Base-by-base conservation (phyloP, 163 green algal genomes). In the Scenedesmus sp. region DNA sequence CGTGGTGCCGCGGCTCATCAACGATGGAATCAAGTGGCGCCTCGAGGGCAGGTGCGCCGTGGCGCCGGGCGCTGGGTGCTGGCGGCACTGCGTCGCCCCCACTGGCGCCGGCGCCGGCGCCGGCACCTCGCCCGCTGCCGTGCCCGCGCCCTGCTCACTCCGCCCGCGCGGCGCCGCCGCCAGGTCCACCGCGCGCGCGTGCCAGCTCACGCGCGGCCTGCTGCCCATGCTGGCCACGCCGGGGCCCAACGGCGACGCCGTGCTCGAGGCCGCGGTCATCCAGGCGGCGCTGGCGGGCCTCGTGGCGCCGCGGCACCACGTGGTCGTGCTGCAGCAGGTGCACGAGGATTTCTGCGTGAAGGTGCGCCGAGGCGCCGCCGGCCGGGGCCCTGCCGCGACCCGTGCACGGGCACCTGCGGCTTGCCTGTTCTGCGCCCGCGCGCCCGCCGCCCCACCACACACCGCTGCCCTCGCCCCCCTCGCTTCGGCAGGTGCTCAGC, bases 191-290 rank as follows among this genome's bases (percentile, higher is more conserved):
- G 93, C 93, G 18, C 87, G 93, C 5, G 90, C 95, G 77, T 93
- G 89, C 69, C 84, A 94, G 33, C 78, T 97, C 36, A 84, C 86
- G 60, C 85, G 88, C 9, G 93, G 92, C 34, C 86, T 97, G 60
- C 82, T 96, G 81, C 93, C 93, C 34, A 91, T 97, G 76, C 87
- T 97, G 60, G 91, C 93, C 2, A 88, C 93, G 5, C 93, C 93
- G 15, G 88, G 87, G 20, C 86, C 88, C 47, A 85, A 65, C 29
- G 89, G 85, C 18, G 89, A 95, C 29, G 75, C 83, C 50, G 78
- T 81, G 77, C n/a, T 83, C 51, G 64, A 75, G 45, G 48, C 60
- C 14, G 72, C 63, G 0, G 39, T 74, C 26, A 18, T 60, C 3
- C 18, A 31, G 33, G 44, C 56, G 22, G 57, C 56, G 58, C 45